phyloP scores from a whole-genome alignment of 305 asterid species.

The Ajuga reptans region DNA sequence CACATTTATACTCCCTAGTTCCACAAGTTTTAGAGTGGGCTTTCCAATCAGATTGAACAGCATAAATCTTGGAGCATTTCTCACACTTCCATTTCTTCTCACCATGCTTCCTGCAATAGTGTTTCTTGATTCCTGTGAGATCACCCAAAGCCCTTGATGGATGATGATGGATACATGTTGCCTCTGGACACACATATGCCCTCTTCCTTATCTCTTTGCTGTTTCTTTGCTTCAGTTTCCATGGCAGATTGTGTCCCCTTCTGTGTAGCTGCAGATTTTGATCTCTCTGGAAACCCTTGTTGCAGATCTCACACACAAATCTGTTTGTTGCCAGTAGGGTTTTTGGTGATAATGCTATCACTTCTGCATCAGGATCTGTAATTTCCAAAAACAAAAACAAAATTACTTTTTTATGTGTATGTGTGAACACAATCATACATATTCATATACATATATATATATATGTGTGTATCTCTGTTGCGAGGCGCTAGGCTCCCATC shows the following conservation, averaged over 20 bases:
- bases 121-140: constrained; percentile 81
- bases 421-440: too few relatives aligned
- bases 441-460: not conserved
- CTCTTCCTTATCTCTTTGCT: constrained; percentile 52
- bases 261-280: constrained; percentile 84
- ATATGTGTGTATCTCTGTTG: too few relatives aligned
- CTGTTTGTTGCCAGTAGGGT: constrained; percentile 67
- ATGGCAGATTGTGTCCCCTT: constrained; percentile 84
- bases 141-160: constrained; percentile 82
- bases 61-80: constrained; percentile 66
- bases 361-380: constrained; percentile 80
- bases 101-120: constrained; percentile 75
- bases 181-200: constrained; percentile 75
- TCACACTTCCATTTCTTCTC: constrained; percentile 89
- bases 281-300: constrained; percentile 85
- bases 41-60: constrained; percentile 85
- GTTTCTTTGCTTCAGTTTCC: constrained; percentile 76
- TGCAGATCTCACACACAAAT: constrained; percentile 75
- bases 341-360: constrained; percentile 67
- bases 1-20: constrained; percentile 70
- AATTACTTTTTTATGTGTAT: not conserved
- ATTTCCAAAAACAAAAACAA: not conserved
- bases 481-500: too few relatives aligned
- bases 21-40: constrained; percentile 83
- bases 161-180: constrained; percentile 65